A percentile compares a stretch with the other conserved stretches of the same genome.
Conservation (phyloP, 2,329 filamentous ascomycete genomes). For the Pseudogymnoascus pannorum region DNA sequence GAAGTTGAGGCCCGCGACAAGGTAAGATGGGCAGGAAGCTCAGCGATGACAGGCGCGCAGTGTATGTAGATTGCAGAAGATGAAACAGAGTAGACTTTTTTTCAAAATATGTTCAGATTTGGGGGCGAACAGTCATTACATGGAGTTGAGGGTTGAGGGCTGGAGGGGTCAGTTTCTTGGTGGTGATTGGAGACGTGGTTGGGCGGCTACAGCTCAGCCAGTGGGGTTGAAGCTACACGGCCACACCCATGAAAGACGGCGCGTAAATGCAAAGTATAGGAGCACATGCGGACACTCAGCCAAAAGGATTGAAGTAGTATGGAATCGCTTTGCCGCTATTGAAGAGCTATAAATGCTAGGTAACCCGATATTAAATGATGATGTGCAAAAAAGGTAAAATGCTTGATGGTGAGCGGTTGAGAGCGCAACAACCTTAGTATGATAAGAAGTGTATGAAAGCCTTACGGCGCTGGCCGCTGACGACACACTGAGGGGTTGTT, state of each 20-base stretch:
- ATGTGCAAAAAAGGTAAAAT: not conserved
- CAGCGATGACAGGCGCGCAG: slow-evolving; percentile 16
- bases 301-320: not conserved
- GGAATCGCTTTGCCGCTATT: not conserved
- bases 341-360: not conserved
- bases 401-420: not conserved
- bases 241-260: slow-evolving; percentile 9
- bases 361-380: not conserved
- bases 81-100: slow-evolving; percentile 15
- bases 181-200: slow-evolving; percentile 5
- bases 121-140: slow-evolving; percentile 7
- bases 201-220: slow-evolving; percentile 12
- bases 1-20: slow-evolving; percentile 15
- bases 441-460: not conserved
- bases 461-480: not conserved
- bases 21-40: slow-evolving; percentile 14
- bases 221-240: not conserved
- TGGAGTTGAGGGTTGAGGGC: slow-evolving; percentile 3
- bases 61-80: slow-evolving; percentile 16
- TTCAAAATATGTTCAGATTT: slow-evolving; percentile 13
- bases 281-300: not conserved
- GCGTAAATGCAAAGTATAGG: slow-evolving; percentile 9
- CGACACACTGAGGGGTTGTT: not conserved
- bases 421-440: not conserved
- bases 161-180: slow-evolving; percentile 6